Conservation (phyloP, 192 early-diverging fungal species). For the Coemansia sp. region DNA sequence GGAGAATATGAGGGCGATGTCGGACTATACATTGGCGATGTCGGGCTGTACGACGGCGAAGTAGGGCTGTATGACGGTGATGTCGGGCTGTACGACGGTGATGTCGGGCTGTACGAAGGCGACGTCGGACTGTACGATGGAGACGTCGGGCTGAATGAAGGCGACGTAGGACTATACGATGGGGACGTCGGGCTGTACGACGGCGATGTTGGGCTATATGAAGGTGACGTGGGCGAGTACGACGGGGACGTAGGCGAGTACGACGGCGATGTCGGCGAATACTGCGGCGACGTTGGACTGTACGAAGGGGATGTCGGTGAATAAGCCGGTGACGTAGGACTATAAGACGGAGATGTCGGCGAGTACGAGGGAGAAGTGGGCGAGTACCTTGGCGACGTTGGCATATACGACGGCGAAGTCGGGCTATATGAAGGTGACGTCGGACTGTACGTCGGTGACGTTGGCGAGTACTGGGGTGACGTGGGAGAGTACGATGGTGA, state of each 20-base stretch:
- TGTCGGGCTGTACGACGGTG: slow-evolving; percentile 53
- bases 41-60: slow-evolving; percentile 73
- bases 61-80: slow-evolving; percentile 73
- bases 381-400: slow-evolving; percentile 71
- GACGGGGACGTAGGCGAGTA: slow-evolving; percentile 65
- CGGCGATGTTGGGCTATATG: slow-evolving; percentile 64
- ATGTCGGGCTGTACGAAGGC: slow-evolving; percentile 76
- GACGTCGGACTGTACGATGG: slow-evolving; percentile 62
- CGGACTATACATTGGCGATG: slow-evolving; percentile 69
- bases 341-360: slow-evolving; percentile 64
- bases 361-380: slow-evolving; percentile 75
- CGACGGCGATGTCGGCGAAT: slow-evolving; percentile 71
- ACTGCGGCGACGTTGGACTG: slow-evolving; percentile 65
- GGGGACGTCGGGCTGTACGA: slow-evolving; percentile 73
- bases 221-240: slow-evolving; percentile 66
- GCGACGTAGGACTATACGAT: slow-evolving; percentile 67
- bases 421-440: slow-evolving; percentile 63
- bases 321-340: slow-evolving; percentile 61
- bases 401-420: slow-evolving; percentile 70
- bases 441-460: slow-evolving; percentile 37
- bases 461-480: slow-evolving; percentile 4
- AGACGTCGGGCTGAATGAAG: slow-evolving; percentile 29
- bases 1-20: slow-evolving; percentile 37
- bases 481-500: slow-evolving; percentile 65
- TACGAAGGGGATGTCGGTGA: slow-evolving; percentile 61